phyloP scores from a whole-genome alignment of 2,329 filamentous ascomycete genomes.

The Lasiodiplodia sp. region DNA sequence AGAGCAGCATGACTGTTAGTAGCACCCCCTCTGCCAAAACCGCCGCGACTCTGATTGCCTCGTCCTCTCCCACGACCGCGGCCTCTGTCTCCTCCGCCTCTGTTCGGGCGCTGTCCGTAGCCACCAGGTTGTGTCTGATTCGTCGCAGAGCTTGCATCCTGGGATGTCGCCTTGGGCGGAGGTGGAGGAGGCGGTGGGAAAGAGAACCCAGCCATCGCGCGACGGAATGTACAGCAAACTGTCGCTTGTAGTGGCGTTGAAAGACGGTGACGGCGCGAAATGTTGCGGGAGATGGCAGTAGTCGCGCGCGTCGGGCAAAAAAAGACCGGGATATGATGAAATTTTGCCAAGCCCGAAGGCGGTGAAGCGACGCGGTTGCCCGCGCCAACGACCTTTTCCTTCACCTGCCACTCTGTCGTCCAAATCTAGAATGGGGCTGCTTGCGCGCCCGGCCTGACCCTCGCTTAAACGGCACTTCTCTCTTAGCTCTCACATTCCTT shows the following conservation, averaged over 20 bases:
- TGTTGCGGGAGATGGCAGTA: not conserved
- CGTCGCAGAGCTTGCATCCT: constrained; percentile 38
- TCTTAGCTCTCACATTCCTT: not conserved
- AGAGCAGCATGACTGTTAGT: constrained; percentile 11
- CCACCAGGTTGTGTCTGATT: constrained; percentile 38
- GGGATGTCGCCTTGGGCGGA: constrained; percentile 43
- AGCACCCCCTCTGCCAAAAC: constrained; percentile 12
- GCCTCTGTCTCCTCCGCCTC: constrained; percentile 31
- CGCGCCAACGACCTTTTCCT: constrained; percentile 21
- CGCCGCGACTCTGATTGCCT: constrained; percentile 33
- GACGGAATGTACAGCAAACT: not conserved
- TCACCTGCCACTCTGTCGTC: not conserved
- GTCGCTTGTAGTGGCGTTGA: not conserved
- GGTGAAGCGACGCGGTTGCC: constrained; percentile 7
- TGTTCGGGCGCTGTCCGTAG: constrained; percentile 16
- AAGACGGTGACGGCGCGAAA: not conserved
- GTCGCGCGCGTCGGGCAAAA: constrained; percentile 1
- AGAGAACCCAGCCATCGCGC: constrained; percentile 41
- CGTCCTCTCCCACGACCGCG: constrained; percentile 42
- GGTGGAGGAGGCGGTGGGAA: constrained; percentile 59
- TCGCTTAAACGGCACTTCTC: constrained; percentile 5
- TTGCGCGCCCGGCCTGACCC: not conserved
- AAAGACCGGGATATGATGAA: constrained; percentile 19
- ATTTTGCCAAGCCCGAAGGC: constrained; percentile 28
- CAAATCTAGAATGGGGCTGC: constrained; percentile 8